Percentiles rank a stretch among this genome's conserved stretches.
Conservation (phyloP, 1,284 basidiomycete genomes). For the Boletus albobrunnescens region DNA sequence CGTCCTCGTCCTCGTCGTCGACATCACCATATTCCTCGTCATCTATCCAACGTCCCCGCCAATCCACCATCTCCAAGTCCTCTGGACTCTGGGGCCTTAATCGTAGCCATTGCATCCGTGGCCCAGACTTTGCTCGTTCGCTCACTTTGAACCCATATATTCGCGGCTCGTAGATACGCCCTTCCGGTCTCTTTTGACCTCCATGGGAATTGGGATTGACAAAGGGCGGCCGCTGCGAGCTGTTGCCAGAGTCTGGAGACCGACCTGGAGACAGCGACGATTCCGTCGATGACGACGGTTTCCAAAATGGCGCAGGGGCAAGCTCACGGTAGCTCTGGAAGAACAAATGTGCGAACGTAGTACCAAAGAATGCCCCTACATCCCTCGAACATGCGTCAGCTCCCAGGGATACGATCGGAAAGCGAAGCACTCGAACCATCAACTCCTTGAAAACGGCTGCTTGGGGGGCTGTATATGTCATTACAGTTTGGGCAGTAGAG, state of each 20-base stretch:
- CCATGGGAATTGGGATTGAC: conserved; percentile 82
- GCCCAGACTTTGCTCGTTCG: conserved; percentile 83
- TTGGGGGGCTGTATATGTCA: conserved; percentile 94
- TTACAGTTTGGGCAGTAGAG: conserved; percentile 98
- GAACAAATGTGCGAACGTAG: conserved; percentile 95
- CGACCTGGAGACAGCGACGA: conserved; percentile 51
- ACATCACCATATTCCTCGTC: conserved; percentile 64
- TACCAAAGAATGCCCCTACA: conserved; percentile 96
- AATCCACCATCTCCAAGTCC: conserved; percentile 85
- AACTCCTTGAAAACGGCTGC: conserved; percentile 92
- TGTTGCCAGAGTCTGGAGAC: conserved; percentile 46
- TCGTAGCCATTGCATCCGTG: conserved; percentile 95
- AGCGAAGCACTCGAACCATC: conserved; percentile 64
- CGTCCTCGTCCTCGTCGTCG: conserved; percentile 59
- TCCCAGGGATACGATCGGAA: conserved; percentile 1
- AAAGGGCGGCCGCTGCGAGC: conserved; percentile 55
- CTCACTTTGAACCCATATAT: conserved; percentile 93
- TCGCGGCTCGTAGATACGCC: conserved; percentile 85
- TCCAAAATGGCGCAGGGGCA: conserved; percentile 83
- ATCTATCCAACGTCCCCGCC: conserved; percentile 81
- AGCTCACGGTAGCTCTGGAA: conserved; percentile 96
- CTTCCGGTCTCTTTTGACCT: conserved; percentile 80
- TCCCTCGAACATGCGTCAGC: conserved; percentile 21
- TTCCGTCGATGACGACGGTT: conserved; percentile 47
- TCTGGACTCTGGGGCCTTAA: conserved; percentile 75